phyloP scores from a whole-genome alignment of 2,329 filamentous ascomycete genomes.

The Pestalotiopsis fici region DNA sequence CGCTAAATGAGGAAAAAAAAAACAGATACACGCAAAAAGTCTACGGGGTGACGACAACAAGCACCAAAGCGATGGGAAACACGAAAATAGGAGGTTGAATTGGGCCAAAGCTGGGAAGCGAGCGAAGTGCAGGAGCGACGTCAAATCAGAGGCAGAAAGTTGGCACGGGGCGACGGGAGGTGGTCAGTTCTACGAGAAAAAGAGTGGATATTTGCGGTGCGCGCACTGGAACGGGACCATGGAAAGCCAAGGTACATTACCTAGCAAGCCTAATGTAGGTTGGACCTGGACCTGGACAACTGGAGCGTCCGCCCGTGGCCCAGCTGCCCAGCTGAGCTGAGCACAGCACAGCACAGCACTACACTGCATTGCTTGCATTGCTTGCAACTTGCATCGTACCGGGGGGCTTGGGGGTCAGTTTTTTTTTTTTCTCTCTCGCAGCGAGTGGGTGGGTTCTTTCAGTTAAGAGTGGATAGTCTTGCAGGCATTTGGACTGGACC shows the following conservation, averaged over 20 bases:
- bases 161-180: constrained; percentile 5
- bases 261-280: too few relatives aligned
- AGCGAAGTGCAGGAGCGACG: constrained; percentile 6
- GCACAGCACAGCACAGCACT: neutral
- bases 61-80: neutral
- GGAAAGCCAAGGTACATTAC: too few relatives aligned
- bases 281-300: neutral
- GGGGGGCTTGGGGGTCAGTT: neutral
- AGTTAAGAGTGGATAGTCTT: neutral
- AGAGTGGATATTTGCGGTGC: neutral
- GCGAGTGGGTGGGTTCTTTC: neutral
- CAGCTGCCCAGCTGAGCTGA: neutral
- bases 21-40: neutral
- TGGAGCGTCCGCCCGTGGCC: neutral
- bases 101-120: neutral
- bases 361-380: neutral
- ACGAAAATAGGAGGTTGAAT: constrained; percentile 10
- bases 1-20: neutral
- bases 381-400: neutral
- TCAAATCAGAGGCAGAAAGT: constrained; percentile 11
- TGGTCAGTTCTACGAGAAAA: neutral
- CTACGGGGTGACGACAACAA: neutral
- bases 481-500: neutral
- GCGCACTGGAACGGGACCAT: neutral
- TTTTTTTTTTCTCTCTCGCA: neutral